phyloP scores from a whole-genome alignment of 371 early-diverging fungal species.

The Mortierella sp. region DNA sequence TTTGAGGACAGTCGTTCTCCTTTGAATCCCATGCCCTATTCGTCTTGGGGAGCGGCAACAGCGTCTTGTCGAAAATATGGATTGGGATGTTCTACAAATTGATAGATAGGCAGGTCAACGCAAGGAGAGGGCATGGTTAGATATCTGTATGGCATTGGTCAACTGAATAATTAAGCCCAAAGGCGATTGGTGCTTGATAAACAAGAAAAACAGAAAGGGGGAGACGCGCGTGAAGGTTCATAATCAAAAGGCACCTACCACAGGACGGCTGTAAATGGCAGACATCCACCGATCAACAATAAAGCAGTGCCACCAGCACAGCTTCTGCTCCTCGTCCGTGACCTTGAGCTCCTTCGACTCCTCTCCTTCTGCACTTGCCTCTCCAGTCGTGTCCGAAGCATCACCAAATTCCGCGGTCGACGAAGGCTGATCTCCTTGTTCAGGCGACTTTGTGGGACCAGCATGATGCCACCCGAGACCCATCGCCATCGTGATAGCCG shows the following conservation, averaged over 20 bases:
- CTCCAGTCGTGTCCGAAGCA: constrained; percentile 4
- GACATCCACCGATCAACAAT: constrained; percentile 58
- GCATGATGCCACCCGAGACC: constrained; percentile 52
- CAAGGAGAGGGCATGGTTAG: background rate
- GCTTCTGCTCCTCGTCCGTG: constrained; percentile 40
- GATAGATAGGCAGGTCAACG: background rate
- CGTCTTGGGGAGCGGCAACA: constrained; percentile 38
- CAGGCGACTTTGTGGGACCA: constrained; percentile 10
- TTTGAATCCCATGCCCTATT: constrained; percentile 11
- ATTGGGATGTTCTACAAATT: constrained; percentile 37
- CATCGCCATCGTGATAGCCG: constrained; percentile 57
- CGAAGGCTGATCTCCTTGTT: constrained; percentile 3
- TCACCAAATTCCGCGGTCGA: background rate
- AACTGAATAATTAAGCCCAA: background rate
- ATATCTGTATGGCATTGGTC: too few relatives aligned
- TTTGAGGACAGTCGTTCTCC: background rate
- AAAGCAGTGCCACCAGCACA: constrained; percentile 58
- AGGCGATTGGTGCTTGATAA: background rate
- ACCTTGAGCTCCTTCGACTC: constrained; percentile 16
- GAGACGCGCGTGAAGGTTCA: too few relatives aligned
- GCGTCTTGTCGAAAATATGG: constrained; percentile 49
- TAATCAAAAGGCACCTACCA: constrained; percentile 24
- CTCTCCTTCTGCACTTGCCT: constrained; percentile 12
- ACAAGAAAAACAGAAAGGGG: background rate
- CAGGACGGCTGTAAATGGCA: constrained; percentile 38